A percentile compares a stretch with the other conserved stretches of the same genome.
These are phyloP conservation scores for Dryas drummondii DNA, from an alignment of 306 rosid genomes.

Conservation along the genomic window DNA sequence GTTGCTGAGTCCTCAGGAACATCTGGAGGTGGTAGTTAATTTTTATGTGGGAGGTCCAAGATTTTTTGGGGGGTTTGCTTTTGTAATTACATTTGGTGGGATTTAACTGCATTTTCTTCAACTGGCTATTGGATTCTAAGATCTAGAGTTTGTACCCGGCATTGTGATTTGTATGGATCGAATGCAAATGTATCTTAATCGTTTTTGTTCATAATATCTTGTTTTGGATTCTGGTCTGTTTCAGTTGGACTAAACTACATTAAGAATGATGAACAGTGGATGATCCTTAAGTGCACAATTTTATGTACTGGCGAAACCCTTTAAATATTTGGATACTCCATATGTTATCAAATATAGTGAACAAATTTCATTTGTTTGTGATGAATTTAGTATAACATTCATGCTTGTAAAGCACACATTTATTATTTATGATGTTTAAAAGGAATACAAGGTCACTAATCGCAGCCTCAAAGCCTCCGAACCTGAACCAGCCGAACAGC, in stretches of 20 bases:
- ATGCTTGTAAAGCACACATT: too few relatives aligned
- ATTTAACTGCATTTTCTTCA: conserved; percentile 10
- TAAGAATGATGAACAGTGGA: too few relatives aligned
- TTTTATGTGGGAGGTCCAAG: neutral
- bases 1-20: conserved; percentile 83
- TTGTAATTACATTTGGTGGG: conserved; percentile 18
- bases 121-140: neutral
- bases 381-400: too few relatives aligned
- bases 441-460: too few relatives aligned
- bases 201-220: neutral
- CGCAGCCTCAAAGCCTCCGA: too few relatives aligned
- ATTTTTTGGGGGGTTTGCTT: neutral
- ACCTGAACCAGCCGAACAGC: too few relatives aligned
- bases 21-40: conserved; percentile 50
- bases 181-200: neutral
- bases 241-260: neutral
- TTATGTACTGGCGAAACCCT: too few relatives aligned
- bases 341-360: too few relatives aligned
- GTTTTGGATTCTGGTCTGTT: neutral
- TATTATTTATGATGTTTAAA: too few relatives aligned
- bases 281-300: too few relatives aligned
- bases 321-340: too few relatives aligned
- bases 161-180: conserved; percentile 10
- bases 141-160: neutral
- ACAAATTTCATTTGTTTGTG: too few relatives aligned